Conservation (phyloP, 176 grass and related monocot species). For the Typha latifolia region DNA sequence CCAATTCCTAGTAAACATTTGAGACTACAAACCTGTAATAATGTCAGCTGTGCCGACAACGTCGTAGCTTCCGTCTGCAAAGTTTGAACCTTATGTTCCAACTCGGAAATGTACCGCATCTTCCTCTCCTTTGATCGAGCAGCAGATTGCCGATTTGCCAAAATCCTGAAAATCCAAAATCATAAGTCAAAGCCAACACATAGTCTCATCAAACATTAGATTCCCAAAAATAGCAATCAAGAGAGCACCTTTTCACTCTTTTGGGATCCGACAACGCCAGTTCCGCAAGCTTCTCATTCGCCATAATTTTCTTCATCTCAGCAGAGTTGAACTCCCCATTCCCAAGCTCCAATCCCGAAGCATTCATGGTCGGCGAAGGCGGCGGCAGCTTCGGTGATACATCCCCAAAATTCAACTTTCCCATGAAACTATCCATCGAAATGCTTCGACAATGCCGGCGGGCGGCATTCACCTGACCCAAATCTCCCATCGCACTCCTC, state of each 20-base stretch:
- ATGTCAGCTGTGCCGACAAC: conserved; percentile 75
- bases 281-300: conserved; percentile 87
- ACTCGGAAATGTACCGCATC: conserved; percentile 80
- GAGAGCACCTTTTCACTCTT: conserved; percentile 60
- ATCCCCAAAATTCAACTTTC: conserved; percentile 59
- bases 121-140: conserved; percentile 92
- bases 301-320: conserved; percentile 98
- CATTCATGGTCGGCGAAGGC: conserved; percentile 17
- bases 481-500: conserved; percentile 28
- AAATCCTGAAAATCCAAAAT: conserved; percentile 37
- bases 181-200: background rate
- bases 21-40: conserved; percentile 47
- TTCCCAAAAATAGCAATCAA: too few species aligned
- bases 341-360: conserved; percentile 84
- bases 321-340: conserved; percentile 66
- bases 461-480: background rate
- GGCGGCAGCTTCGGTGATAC: background rate
- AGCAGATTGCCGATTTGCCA: conserved; percentile 90
- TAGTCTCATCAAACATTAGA: background rate
- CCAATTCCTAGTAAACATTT: background rate
- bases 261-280: conserved; percentile 95
- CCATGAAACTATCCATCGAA: conserved; percentile 84
- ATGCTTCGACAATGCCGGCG: conserved; percentile 51
- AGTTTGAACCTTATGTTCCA: conserved; percentile 90
- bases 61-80: conserved; percentile 78